A percentile compares a stretch with the other conserved stretches of the same genome.
These are phyloP conservation scores for Euryodendron excelsum DNA, from an alignment of 148 eudicot species.

Conservation along the genomic window DNA sequence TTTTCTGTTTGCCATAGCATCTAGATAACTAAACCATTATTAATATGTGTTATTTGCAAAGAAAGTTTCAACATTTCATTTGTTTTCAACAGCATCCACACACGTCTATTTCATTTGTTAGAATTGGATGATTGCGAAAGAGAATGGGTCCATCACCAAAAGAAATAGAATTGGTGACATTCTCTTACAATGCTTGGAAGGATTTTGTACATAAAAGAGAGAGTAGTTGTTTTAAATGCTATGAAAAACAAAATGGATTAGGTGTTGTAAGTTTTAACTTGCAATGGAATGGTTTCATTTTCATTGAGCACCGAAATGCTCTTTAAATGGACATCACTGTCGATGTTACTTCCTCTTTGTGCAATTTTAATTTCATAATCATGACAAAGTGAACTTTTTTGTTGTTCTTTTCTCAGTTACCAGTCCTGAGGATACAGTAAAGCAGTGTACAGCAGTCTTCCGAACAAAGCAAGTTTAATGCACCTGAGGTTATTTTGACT, in stretches of 20 bases:
- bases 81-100: neutral
- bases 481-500: neutral
- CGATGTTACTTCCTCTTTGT: neutral
- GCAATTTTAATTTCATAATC: neutral
- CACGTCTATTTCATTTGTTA: neutral
- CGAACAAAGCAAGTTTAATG: slow-evolving; percentile 43
- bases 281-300: neutral
- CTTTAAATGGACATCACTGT: neutral
- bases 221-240: neutral
- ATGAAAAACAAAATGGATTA: neutral
- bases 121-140: neutral
- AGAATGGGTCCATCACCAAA: neutral
- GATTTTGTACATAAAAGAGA: no score
- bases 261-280: neutral
- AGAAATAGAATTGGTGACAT: neutral
- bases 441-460: slow-evolving; percentile 77
- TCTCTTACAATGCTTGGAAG: neutral
- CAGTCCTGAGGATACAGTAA: slow-evolving; percentile 79
- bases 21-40: neutral
- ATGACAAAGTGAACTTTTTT: neutral
- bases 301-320: neutral
- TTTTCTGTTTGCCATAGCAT: neutral
- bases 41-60: neutral
- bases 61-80: neutral
- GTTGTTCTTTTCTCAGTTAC: slow-evolving; percentile 51